Evolutionary conservation across 495 filamentous ascomycete genomes (phyloP).

Genomic region (Podospora fimiseda): DNA sequence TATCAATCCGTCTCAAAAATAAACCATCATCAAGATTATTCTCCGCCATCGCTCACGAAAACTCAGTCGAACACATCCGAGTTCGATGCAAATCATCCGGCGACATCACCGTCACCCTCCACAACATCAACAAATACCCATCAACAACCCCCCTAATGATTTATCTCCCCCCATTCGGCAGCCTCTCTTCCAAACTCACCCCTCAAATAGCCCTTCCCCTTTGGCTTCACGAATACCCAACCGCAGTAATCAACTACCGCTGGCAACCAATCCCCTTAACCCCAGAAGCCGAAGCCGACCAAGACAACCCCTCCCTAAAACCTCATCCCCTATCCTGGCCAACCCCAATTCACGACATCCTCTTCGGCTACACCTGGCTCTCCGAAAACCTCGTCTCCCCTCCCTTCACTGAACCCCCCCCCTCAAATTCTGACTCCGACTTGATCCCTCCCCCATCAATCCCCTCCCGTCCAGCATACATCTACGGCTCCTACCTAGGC

Average conservation of each 20-base stretch:
- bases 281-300: conserved; percentile 2
- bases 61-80: conserved; percentile 5
- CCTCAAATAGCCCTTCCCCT: conserved; percentile 22
- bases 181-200: conserved; percentile 4
- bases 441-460: no score
- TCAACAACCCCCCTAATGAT: conserved; percentile 25
- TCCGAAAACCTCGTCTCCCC: conserved; percentile 26
- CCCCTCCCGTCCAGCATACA: conserved; percentile 24
- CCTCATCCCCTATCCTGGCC: conserved; percentile 31
- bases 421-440: no score
- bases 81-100: conserved; percentile 21
- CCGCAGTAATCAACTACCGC: conserved; percentile 38
- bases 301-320: conserved; percentile 8
- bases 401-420: neutral
- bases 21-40: neutral
- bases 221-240: conserved; percentile 27
- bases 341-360: conserved; percentile 42
- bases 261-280: conserved; percentile 17
- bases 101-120: conserved; percentile 27
- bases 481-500: conserved; percentile 46
- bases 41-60: conserved; percentile 5
- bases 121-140: conserved; percentile 26
- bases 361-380: conserved; percentile 42
- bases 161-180: conserved; percentile 30
- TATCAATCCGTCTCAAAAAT: neutral